These are phyloP conservation scores for Fusarium fujikuroi DNA, from an alignment of 2,329 filamentous ascomycete genomes.

Conservation along the genomic window DNA sequence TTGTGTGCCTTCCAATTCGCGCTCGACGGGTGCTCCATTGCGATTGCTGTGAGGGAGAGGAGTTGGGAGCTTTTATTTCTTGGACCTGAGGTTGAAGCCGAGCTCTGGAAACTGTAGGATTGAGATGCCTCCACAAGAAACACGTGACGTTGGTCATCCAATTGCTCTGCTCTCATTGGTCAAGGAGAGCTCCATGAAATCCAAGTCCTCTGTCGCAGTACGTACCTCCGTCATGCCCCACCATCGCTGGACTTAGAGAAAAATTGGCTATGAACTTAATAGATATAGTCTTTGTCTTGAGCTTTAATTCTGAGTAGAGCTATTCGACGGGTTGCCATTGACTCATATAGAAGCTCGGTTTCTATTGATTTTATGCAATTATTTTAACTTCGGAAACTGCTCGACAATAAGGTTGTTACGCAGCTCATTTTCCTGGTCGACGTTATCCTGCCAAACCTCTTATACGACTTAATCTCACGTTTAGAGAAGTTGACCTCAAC, in stretches of 20 bases:
- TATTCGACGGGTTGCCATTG: not conserved
- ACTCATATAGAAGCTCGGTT: not conserved
- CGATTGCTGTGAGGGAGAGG: conserved; percentile 31
- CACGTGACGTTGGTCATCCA: conserved; percentile 53
- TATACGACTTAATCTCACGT: conserved; percentile 3
- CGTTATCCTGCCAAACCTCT: not conserved
- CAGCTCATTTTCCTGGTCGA: not conserved
- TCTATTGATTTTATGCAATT: accelerated
- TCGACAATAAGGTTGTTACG: not conserved
- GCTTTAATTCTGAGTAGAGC: not conserved
- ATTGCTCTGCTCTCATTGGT: conserved; percentile 50
- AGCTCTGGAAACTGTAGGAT: conserved; percentile 42
- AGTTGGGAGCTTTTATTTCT: conserved; percentile 44
- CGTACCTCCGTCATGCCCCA: conserved; percentile 35
- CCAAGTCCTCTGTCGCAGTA: conserved; percentile 16
- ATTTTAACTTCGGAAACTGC: accelerated
- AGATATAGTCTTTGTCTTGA: not conserved
- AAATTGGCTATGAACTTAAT: conserved; percentile 26
- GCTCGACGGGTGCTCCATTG: conserved; percentile 50
- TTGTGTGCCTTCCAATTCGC: conserved; percentile 43
- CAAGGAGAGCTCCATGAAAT: conserved; percentile 7
- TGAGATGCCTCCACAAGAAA: conserved; percentile 34
- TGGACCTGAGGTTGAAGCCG: conserved; percentile 43
- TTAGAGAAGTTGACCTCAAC: not conserved
- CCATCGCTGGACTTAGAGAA: conserved; percentile 27